Conservation (phyloP, 352 stramenopile genomes). For the Phytophthora chlamydospora region DNA sequence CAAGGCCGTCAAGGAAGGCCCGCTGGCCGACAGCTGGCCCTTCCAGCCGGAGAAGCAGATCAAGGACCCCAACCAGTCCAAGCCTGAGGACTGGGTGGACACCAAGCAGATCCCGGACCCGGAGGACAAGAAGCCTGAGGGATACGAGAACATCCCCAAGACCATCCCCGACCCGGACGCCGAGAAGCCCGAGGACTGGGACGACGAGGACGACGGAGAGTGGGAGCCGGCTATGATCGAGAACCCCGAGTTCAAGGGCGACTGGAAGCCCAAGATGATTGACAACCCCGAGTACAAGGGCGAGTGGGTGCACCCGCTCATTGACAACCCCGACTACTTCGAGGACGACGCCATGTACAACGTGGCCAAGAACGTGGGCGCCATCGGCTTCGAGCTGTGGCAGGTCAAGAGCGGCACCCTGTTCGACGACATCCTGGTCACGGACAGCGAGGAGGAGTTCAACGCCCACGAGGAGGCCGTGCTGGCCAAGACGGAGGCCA, state of each 20-base stretch:
- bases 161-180: slow-evolving; percentile 98
- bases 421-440: slow-evolving; percentile 99
- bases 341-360: slow-evolving; percentile 95
- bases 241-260: slow-evolving; percentile 98
- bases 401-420: slow-evolving; percentile 98
- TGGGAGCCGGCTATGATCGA: slow-evolving; percentile 96
- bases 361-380: slow-evolving; percentile 95
- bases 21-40: slow-evolving; percentile 95
- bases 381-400: slow-evolving; percentile 99
- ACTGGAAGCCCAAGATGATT: slow-evolving; percentile 98
- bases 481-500: slow-evolving; percentile 82
- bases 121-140: slow-evolving; percentile 96
- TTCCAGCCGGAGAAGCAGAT: slow-evolving; percentile 97
- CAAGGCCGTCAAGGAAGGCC: slow-evolving; percentile 92
- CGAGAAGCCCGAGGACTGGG: slow-evolving; percentile 98
- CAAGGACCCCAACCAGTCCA: slow-evolving; percentile 95
- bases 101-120: slow-evolving; percentile 97
- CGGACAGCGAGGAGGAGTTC: slow-evolving; percentile 96
- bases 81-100: slow-evolving; percentile 99
- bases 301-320: slow-evolving; percentile 96
- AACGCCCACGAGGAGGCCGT: slow-evolving; percentile 96
- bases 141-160: slow-evolving; percentile 98
- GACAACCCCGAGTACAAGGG: slow-evolving; percentile 99
- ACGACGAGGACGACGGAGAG: slow-evolving; percentile 99
- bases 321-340: slow-evolving; percentile 98